Evolutionary conservation across 2,329 filamentous ascomycete species (phyloP), one percentile per base, ranked within the genome.

Genomic region (Aspergillus flavus): DNA sequence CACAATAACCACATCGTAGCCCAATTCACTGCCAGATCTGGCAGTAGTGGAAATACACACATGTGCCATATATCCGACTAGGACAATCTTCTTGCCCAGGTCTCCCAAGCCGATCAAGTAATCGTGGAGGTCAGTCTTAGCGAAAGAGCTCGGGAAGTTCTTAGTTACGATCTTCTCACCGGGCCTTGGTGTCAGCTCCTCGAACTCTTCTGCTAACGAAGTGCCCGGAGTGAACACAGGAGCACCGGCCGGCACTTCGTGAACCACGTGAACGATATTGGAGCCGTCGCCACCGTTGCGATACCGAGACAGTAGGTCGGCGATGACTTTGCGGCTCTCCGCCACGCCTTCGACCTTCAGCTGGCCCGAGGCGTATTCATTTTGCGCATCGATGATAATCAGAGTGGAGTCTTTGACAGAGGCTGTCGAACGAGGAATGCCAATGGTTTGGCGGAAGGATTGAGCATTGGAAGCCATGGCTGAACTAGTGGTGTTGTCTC

Each of bases 341-440:
- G 79, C 70, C 1, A 88, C 82, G 64, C 89, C 83, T 46, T 81
- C 77, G 39, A 87, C 85, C 26, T 83, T 81, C 0, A 91, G 82
- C 5, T 82, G 78, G 54, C 89, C 89, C 2, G 64, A 48, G 52
- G 67, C 76, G 66, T 89, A 91, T 76, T 91, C 89, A 71, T 90
- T 90, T 71, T 91, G 89, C 1, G 89, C 89, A 72, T 91, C 88
- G 71, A 91, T 87, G 75, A 91, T 90, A 69, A 91, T 76, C 52
- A 91, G 82, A 2, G 84, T 83, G 66, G 84, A 87, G 76, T 91
- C 87, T 50, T 76, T 73, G 0, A 84, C 78, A 0, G 85, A 84
- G 9, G 87, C 87, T 0, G 83, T 85, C 16, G 85, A 86, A 28
- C 83, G 82, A 11, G 80, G 72, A 14, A 84, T 77, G 62, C 88